These are phyloP conservation scores for Laguncularia racemosa DNA, from an alignment of 345 rosid genomes.

Conservation along the genomic window DNA sequence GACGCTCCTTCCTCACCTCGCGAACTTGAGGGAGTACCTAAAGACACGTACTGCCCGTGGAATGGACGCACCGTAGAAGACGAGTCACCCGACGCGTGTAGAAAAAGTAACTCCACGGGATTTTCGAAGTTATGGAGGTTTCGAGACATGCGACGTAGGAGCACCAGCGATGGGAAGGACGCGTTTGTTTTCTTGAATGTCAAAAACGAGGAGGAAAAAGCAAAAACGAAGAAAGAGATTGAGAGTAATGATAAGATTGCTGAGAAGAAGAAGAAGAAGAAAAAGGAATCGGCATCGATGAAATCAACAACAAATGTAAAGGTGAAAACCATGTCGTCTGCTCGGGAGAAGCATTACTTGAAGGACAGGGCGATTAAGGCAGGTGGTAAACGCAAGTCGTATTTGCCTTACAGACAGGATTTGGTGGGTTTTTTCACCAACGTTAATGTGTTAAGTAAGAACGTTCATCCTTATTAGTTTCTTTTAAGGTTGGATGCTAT, in stretches of 20 bases:
- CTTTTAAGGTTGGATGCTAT: no score
- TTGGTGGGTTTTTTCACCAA: slow-evolving; percentile 17
- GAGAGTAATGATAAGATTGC: background rate
- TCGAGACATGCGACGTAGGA: slow-evolving; percentile 26
- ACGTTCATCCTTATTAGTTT: slow-evolving; percentile 12
- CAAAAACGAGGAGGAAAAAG: background rate
- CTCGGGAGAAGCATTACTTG: slow-evolving; percentile 13
- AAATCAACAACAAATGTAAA: background rate
- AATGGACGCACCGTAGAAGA: slow-evolving; percentile 16
- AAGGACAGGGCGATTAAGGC: slow-evolving; percentile 10
- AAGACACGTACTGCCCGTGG: slow-evolving; percentile 40
- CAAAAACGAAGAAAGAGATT: background rate
- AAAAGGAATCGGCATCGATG: background rate
- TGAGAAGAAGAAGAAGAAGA: background rate
- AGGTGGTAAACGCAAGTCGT: slow-evolving; percentile 11
- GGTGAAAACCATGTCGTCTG: slow-evolving; percentile 1
- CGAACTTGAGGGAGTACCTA: slow-evolving; percentile 10
- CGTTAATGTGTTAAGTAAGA: slow-evolving; percentile 15
- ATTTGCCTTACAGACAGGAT: slow-evolving; percentile 16
- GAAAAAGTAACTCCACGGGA: slow-evolving; percentile 55
- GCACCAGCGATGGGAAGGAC: slow-evolving; percentile 47
- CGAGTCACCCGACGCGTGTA: slow-evolving; percentile 21
- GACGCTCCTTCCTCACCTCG: slow-evolving; percentile 14
- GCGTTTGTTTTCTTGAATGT: slow-evolving; percentile 35
- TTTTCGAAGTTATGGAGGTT: slow-evolving; percentile 47